Evolutionary conservation across 805 yeast genomes (phyloP), one percentile per base, ranked within the genome.

Genomic region (Brettanomyces sp.): DNA sequence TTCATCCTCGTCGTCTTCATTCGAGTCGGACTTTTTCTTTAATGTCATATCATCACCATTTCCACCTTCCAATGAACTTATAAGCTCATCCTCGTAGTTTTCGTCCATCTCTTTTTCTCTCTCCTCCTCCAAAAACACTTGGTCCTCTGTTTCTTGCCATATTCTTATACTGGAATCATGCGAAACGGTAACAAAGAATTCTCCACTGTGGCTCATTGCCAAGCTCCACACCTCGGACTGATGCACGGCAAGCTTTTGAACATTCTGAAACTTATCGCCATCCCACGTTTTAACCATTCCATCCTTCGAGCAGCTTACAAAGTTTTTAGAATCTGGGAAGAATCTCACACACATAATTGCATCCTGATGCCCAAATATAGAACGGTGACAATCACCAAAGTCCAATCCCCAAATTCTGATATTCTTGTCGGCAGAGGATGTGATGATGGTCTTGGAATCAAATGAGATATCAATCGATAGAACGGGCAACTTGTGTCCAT

Each of bases 401-500:
- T 93, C 99, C 48, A 93, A 69, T 44, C 99, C 99, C 99, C 99
- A 93, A 47, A 93, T 85, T 66, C 95, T 89, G 60, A 93, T 86
- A 64, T 93, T 93, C 65, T 93, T 93, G 66, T 93, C 99, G 0
- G 99, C 99, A 1, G 97, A 88, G 4, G 96, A 86, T 0, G 98
- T 87, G 45, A 91, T 80, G 50, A 93, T 75, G 54, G 93, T 63
- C 64, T 93, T 91, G 36, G 91, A 81, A 63, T 93, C 99, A 54
- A 64, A 72, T 1, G 98, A 86, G 39, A 93, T 89, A 61, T 93
- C 99, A 53, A 93, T 77, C 3, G 96, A 83, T 45, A 93, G 70
- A 3, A 93, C 99, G 0, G 99, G 99, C 50, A 93, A 74, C 61
- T 91, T 93, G 65, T 93, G 99, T 36, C 99, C 99, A 58, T 93